Evolutionary conservation across 345 rosid genomes (phyloP).

Genomic region (Triadica sebifera): DNA sequence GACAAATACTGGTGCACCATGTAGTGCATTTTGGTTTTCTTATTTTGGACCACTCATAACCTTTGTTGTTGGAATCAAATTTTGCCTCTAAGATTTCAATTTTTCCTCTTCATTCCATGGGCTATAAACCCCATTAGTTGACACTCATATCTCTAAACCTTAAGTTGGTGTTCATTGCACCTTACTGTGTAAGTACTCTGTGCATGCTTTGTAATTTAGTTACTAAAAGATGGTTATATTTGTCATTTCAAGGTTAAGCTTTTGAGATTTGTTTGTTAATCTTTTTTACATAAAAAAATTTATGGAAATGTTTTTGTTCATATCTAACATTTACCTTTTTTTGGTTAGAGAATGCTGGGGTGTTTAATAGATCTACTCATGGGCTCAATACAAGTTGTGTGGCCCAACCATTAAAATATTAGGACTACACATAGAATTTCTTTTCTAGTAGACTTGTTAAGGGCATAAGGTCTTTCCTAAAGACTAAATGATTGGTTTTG

Average conservation of each 20-base stretch:
- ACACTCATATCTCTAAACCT: neutral
- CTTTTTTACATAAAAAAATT: neutral
- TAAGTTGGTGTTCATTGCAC: too few species aligned
- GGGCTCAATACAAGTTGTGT: neutral
- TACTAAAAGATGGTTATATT: neutral
- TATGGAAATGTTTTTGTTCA: neutral
- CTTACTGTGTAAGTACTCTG: neutral
- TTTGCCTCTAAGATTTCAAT: neutral
- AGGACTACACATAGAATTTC: neutral
- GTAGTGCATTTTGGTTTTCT: too few species aligned
- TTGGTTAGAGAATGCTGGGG: neutral
- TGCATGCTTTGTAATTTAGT: neutral
- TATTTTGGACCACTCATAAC: neutral
- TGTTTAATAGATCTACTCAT: neutral
- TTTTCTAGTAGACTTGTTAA: neutral
- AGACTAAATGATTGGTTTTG: neutral
- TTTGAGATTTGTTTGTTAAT: neutral
- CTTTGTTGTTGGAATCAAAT: neutral
- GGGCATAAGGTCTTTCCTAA: neutral
- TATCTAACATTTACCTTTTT: neutral
- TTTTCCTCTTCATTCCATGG: neutral
- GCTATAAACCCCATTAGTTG: neutral
- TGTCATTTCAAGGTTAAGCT: neutral
- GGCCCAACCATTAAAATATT: neutral
- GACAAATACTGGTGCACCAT: too few species aligned